Evolutionary conservation across 805 yeast genomes (phyloP), one percentile per base, ranked within the genome.

Genomic region (Ogataea paraovalis): DNA sequence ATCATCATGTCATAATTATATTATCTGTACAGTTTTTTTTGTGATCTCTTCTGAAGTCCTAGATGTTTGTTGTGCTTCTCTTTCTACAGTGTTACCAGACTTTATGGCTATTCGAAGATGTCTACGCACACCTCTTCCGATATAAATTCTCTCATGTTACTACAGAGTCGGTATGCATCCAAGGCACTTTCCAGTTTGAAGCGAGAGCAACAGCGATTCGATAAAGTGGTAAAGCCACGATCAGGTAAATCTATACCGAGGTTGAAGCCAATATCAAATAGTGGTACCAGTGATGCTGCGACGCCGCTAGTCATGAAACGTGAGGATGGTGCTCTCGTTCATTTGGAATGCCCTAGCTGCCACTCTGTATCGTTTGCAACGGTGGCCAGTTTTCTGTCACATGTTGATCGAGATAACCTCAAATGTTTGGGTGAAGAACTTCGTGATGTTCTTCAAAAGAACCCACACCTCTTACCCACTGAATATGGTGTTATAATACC

Each of bases 311-410:
- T 34, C 7, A 20, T 49, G 28, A 41, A 39, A 41, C 43, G 59
- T 28, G 42, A 50, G 6, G 60, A 56, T 39, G 60, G 57, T 2
- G 49, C 51, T 4, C 21, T 34, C 2, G 53, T 54, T 2, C 27
- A 18, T 10, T 27, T 56, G 18, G 46, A 44, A 22, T 56, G 60
- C 40, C 60, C 60, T 18, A 37, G 46, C 2, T 56, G 60, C 25
- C 8, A 6, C 18, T 25, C 25, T 7, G 25, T 41, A 1, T 30
- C 41, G 5, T 47, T 32, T 25, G 22, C 10, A 20, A 33, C 33
- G 2, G 25, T 43, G 8, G 36, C 16, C 22, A 25, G 18, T 6
- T 54, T 54, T 30, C 9, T 52, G 12, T n/a, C 13, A 10, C 58
- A 54, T 44, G 25, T 38, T 7, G 28, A 40, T 13, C 44, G 3